Conservation (phyloP, 2,329 filamentous ascomycete genomes). For the Hypoxylon sp. region DNA sequence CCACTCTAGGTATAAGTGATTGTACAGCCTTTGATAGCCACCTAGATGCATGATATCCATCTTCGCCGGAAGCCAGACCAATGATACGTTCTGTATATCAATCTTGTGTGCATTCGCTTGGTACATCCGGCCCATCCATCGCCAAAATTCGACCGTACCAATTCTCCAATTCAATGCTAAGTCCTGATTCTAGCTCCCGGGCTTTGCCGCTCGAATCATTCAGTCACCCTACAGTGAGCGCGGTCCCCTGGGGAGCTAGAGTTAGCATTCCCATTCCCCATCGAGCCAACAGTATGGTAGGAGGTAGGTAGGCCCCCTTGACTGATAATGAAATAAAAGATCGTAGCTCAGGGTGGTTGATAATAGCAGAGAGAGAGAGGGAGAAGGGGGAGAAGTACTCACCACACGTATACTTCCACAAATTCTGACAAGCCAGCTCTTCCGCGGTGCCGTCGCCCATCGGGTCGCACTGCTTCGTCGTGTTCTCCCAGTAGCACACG, state of each 20-base stretch:
- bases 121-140: not conserved
- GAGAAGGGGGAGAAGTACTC: not conserved
- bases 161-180: not conserved
- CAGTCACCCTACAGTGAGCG: not conserved
- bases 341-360: too few species aligned
- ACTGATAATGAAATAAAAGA: too few species aligned
- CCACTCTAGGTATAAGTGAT: not conserved
- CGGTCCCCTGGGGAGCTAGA: not conserved
- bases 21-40: not conserved
- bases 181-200: not conserved
- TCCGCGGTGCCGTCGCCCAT: not conserved
- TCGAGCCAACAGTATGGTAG: not conserved
- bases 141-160: not conserved
- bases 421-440: not conserved
- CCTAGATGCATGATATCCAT: not conserved
- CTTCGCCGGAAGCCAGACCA: not conserved
- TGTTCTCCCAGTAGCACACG: constrained; percentile 4
- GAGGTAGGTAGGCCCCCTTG: too few species aligned
- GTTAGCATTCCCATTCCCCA: not conserved
- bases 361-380: not conserved
- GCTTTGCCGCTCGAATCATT: not conserved
- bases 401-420: constrained; percentile 26
- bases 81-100: not conserved
- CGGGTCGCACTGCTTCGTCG: not conserved
- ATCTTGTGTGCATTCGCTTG: not conserved